Evolutionary conservation across 345 rosid genomes (phyloP).

Genomic region (Odontarrhena argentea): DNA sequence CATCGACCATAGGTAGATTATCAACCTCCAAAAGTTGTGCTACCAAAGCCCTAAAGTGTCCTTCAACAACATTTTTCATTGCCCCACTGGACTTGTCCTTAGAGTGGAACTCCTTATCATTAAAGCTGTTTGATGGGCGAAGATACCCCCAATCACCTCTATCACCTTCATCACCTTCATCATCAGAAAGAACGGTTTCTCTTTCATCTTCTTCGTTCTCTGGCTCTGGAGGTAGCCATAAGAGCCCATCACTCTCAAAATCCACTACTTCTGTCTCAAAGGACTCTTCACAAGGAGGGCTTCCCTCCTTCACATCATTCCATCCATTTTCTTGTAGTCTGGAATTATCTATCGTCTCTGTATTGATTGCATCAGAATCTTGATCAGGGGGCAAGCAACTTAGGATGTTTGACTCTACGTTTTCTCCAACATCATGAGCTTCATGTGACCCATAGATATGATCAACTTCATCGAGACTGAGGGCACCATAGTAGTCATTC

Average conservation of each 20-base stretch:
- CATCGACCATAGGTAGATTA: slow-evolving; percentile 65
- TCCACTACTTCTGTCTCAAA: slow-evolving; percentile 69
- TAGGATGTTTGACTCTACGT: slow-evolving; percentile 44
- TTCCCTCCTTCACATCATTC: slow-evolving; percentile 44
- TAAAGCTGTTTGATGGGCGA: slow-evolving; percentile 69
- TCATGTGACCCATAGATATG: slow-evolving; percentile 52
- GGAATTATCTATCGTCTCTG: slow-evolving; percentile 41
- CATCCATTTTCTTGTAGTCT: slow-evolving; percentile 50
- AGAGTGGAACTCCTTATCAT: slow-evolving; percentile 57
- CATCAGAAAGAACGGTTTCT: slow-evolving; percentile 75
- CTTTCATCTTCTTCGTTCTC: slow-evolving; percentile 92
- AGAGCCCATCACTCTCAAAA: slow-evolving; percentile 78
- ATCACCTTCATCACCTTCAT: slow-evolving; percentile 62
- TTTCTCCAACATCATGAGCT: slow-evolving; percentile 53
- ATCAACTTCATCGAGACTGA: slow-evolving; percentile 49
- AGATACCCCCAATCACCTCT: slow-evolving; percentile 81
- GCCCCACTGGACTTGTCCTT: slow-evolving; percentile 65
- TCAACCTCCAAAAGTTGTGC: slow-evolving; percentile 80
- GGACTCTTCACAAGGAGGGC: slow-evolving; percentile 53
- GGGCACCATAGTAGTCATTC: slow-evolving; percentile 57
- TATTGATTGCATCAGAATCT: slow-evolving; percentile 47
- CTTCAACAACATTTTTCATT: slow-evolving; percentile 84
- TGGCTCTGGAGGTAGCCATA: slow-evolving; percentile 96
- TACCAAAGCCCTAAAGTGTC: slow-evolving; percentile 87
- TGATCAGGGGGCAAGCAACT: slow-evolving; percentile 51